Percentiles rank a stretch among this genome's conserved stretches.
Evolutionary conservation across 179 eudicot genomes (phyloP).

Genomic region (Heliamphora pulchella): DNA sequence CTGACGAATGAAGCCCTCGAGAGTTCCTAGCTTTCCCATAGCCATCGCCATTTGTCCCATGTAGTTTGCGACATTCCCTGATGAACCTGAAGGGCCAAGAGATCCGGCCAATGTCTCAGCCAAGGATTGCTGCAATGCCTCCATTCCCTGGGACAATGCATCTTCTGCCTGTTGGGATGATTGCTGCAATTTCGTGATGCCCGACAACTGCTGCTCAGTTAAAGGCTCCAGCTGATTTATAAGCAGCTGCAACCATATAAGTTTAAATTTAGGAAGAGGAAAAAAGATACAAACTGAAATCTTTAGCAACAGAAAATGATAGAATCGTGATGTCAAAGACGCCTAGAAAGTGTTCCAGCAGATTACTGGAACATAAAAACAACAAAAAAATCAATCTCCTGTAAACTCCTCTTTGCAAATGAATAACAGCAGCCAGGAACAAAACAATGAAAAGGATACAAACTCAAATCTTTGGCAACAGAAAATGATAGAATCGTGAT

Average conservation of each 20-base stretch:
- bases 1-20: slow-evolving; percentile 75
- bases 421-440: no score
- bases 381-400: no score
- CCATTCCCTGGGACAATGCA: slow-evolving; percentile 76
- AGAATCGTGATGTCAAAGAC: neutral
- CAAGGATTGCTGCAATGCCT: slow-evolving; percentile 62
- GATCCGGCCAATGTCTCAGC: slow-evolving; percentile 70
- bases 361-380: no score
- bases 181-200: slow-evolving; percentile 61
- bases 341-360: neutral
- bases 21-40: slow-evolving; percentile 76
- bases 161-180: slow-evolving; percentile 78
- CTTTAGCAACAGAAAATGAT: neutral
- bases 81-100: slow-evolving; percentile 56
- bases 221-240: slow-evolving; percentile 61
- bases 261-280: slow-evolving; percentile 2
- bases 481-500: neutral
- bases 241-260: slow-evolving; percentile 43
- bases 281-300: neutral
- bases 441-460: neutral
- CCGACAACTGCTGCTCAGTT: slow-evolving; percentile 58
- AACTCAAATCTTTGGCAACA: neutral
- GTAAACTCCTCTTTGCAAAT: no score
- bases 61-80: slow-evolving; percentile 72
- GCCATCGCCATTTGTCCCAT: slow-evolving; percentile 93